phyloP scores from a whole-genome alignment of 805 yeast genomes.

The Zygoascus ofunaensis region DNA sequence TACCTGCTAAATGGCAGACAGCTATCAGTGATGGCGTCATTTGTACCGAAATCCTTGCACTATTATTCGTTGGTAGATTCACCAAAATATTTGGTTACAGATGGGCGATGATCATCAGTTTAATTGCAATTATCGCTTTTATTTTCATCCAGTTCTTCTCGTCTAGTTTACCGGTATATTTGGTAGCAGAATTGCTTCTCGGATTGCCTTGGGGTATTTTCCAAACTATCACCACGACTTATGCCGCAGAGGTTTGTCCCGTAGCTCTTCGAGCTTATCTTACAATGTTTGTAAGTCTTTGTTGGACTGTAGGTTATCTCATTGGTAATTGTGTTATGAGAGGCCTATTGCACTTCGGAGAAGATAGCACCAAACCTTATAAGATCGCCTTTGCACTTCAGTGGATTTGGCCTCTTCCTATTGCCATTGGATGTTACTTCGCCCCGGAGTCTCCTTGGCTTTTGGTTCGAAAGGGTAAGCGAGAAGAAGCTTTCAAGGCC shows the following conservation, averaged over 20 bases:
- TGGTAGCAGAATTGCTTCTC: slow-evolving; percentile 29
- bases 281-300: slow-evolving; percentile 41
- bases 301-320: slow-evolving; percentile 52
- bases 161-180: slow-evolving; percentile 27
- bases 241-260: slow-evolving; percentile 50
- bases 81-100: slow-evolving; percentile 43
- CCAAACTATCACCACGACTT: slow-evolving; percentile 41
- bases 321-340: slow-evolving; percentile 42
- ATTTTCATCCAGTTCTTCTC: slow-evolving; percentile 42
- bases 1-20: slow-evolving; percentile 19
- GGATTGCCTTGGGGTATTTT: slow-evolving; percentile 45
- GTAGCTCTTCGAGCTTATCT: slow-evolving; percentile 39
- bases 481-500: slow-evolving; percentile 36
- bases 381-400: slow-evolving; percentile 48
- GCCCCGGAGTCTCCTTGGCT: slow-evolving; percentile 54
- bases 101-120: slow-evolving; percentile 31
- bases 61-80: slow-evolving; percentile 35
- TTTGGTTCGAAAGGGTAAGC: slow-evolving; percentile 36
- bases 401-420: slow-evolving; percentile 50
- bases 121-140: slow-evolving; percentile 29
- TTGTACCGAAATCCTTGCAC: slow-evolving; percentile 38
- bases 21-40: slow-evolving; percentile 15
- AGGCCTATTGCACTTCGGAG: slow-evolving; percentile 23
- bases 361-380: slow-evolving; percentile 38
- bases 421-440: slow-evolving; percentile 30